Percentiles rank a stretch among this genome's conserved stretches.
Conservation (phyloP, 2,329 filamentous ascomycete genomes). For the Neofusicoccum umdonicola region DNA sequence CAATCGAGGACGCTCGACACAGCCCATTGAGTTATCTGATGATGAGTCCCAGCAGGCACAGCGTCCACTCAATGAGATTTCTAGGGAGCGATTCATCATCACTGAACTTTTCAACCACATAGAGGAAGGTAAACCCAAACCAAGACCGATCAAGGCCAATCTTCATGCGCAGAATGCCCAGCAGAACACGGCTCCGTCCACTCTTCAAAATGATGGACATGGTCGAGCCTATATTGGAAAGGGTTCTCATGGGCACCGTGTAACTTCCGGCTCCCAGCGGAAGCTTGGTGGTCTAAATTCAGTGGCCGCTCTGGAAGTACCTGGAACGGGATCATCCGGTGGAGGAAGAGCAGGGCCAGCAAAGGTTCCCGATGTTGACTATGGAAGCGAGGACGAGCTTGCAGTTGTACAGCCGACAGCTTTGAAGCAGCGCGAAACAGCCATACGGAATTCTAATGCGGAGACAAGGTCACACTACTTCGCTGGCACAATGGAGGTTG, state of each 20-base stretch:
- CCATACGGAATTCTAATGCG: not conserved
- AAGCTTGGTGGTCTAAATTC: not conserved
- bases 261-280: not conserved
- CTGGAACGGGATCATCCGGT: not conserved
- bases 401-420: not conserved
- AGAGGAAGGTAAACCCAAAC: not conserved
- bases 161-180: not conserved
- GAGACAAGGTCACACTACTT: not conserved
- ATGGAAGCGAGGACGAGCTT: not conserved
- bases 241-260: not conserved
- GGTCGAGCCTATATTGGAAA: not conserved
- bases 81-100: not conserved
- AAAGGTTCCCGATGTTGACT: not conserved
- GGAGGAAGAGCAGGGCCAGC: not conserved
- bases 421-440: not conserved
- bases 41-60: not conserved
- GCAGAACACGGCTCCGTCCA: too few relatives aligned
- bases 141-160: not conserved
- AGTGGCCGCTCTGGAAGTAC: too few relatives aligned
- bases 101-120: not conserved
- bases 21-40: not conserved
- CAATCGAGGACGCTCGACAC: not conserved
- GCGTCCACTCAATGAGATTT: not conserved
- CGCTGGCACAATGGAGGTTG: not conserved
- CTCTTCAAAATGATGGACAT: not conserved